A percentile compares a stretch with the other conserved stretches of the same genome.
These are phyloP conservation scores for Rauvolfia tetraphylla DNA, from an alignment of 257 asterid species.

Conservation along the genomic window DNA sequence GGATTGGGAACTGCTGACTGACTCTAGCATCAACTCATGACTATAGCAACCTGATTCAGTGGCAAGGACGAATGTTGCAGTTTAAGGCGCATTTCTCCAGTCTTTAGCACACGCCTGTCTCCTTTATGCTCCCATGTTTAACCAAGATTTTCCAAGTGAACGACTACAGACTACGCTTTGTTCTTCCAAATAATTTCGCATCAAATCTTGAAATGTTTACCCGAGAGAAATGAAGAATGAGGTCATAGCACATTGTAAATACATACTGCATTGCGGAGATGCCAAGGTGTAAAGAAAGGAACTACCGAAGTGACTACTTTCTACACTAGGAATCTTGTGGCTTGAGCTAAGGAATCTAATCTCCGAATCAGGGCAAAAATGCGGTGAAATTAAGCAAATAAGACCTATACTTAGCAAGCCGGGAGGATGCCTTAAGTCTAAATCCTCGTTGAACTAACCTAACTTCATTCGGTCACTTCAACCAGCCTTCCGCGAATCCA, in stretches of 20 bases:
- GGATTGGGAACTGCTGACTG: constrained; percentile 32
- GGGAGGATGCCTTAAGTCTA: neutral
- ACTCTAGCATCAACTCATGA: constrained; percentile 7
- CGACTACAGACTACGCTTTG: no score
- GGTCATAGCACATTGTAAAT: neutral
- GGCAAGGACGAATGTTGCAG: neutral
- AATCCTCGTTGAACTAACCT: constrained; percentile 35
- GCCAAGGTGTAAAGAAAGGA: neutral
- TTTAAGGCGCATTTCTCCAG: no score
- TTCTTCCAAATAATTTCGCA: neutral
- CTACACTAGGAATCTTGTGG: neutral
- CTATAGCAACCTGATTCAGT: neutral
- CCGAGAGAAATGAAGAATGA: neutral
- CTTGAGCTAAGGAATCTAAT: neutral
- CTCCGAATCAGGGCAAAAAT: neutral
- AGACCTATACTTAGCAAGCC: neutral
- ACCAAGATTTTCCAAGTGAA: no score
- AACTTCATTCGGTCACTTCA: constrained; percentile 51
- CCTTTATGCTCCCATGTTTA: no score
- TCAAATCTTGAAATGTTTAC: neutral
- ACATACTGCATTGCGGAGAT: neutral
- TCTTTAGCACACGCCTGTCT: no score
- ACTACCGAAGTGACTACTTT: neutral
- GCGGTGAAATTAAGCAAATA: neutral
- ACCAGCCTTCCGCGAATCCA: constrained; percentile 92